Conservation (phyloP, 768 basidiomycete species). For the Kwoniella botswanensis region DNA sequence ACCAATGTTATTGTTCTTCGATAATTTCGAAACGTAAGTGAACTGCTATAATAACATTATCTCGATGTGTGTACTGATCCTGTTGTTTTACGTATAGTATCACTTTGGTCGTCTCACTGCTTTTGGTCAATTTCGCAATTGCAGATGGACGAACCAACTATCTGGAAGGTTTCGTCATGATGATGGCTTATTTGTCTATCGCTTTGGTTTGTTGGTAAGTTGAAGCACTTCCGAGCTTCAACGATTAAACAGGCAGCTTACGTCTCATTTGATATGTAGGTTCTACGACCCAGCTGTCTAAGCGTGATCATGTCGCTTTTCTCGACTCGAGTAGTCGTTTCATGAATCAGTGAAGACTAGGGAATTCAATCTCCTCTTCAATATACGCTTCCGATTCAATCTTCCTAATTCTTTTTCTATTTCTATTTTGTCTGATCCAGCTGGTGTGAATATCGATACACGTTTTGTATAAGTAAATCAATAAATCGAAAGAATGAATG, state of each 20-base stretch:
- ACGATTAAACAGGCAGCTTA: neutral
- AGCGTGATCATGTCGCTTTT: conserved; percentile 2
- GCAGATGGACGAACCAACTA: conserved; percentile 54
- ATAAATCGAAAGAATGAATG: neutral
- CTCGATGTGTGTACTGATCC: neutral
- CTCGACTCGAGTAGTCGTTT: neutral
- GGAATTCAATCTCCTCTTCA: neutral
- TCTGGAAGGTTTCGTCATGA: conserved; percentile 54
- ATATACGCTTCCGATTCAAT: neutral
- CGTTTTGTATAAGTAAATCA: neutral
- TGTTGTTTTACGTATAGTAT: conserved; percentile 20
- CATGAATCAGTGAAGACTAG: too few species aligned
- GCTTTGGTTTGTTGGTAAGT: conserved; percentile 49
- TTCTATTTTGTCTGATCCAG: neutral
- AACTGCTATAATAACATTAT: neutral
- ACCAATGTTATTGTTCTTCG: conserved; percentile 54
- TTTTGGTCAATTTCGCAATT: conserved; percentile 56
- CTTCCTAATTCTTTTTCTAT: neutral
- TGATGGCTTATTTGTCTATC: conserved; percentile 53
- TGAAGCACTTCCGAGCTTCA: neutral
- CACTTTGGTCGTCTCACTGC: conserved; percentile 49
- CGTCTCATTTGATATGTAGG: conserved; percentile 9
- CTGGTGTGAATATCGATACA: neutral
- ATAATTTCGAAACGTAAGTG: conserved; percentile 53
- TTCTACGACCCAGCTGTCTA: conserved; percentile 38